Evolutionary conservation across 1,139 yeast species (phyloP).

Genomic region (Candida labiduridarum): DNA sequence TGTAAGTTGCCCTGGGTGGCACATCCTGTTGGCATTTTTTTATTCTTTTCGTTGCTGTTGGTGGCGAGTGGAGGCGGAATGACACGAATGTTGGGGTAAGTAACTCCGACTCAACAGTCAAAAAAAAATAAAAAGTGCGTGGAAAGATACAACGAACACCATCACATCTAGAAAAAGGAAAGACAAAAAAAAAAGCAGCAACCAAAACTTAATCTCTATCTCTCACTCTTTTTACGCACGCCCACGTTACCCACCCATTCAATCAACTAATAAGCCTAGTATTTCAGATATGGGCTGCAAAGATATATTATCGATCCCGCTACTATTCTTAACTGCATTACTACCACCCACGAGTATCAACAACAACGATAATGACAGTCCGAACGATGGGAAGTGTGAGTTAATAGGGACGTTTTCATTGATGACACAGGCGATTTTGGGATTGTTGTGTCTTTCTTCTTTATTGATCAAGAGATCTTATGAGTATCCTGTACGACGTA

Average conservation of each 20-base stretch:
- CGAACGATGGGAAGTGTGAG: constrained; percentile 51
- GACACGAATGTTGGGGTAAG: neutral
- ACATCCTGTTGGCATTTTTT: neutral
- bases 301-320: constrained; percentile 10
- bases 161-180: neutral
- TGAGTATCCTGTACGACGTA: constrained; percentile 78
- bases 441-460: constrained; percentile 72
- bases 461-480: constrained; percentile 73
- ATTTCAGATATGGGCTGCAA: constrained; percentile 7
- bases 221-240: neutral
- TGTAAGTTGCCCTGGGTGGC: neutral
- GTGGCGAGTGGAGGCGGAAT: neutral
- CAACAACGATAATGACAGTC: constrained; percentile 6
- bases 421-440: constrained; percentile 66
- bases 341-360: neutral
- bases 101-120: neutral
- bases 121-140: neutral
- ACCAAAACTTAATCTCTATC: constrained; percentile 1
- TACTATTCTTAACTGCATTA: constrained; percentile 6
- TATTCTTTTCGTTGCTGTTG: neutral
- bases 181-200: constrained; percentile 1
- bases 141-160: neutral
- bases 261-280: neutral
- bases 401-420: constrained; percentile 73
- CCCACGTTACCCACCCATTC: neutral